phyloP scores from a whole-genome alignment of 208 protist species.

The Lotmaria passim region DNA sequence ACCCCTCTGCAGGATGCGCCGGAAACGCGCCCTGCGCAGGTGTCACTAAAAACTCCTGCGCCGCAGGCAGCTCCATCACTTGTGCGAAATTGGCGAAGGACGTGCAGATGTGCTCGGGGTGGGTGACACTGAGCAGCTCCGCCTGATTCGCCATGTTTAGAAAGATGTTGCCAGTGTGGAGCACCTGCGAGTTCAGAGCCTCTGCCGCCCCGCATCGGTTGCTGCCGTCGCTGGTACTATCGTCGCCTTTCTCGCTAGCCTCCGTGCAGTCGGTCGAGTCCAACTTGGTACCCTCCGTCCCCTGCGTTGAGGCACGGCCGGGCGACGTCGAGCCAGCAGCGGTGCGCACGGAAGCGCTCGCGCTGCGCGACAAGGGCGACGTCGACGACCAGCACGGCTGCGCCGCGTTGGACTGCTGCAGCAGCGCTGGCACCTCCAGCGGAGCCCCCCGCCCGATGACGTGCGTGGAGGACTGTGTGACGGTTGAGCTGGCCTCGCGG shows the following conservation, averaged over 20 bases:
- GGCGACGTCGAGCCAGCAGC: slow-evolving; percentile 2
- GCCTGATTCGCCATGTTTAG: slow-evolving; percentile 29
- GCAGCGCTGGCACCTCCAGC: not conserved
- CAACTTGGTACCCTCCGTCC: not conserved
- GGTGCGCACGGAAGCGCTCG: not conserved
- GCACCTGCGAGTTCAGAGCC: slow-evolving; percentile 7
- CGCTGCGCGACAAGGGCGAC: not conserved
- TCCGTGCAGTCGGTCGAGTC: slow-evolving; percentile 4
- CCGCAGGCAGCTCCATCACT: slow-evolving; percentile 22
- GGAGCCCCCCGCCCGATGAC: not conserved
- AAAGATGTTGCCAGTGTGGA: slow-evolving; percentile 21
- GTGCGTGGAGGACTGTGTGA: not conserved
- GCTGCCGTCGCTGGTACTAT: not conserved
- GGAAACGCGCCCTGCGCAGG: not conserved
- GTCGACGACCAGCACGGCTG: not conserved
- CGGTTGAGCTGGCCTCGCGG: not conserved
- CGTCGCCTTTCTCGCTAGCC: not conserved
- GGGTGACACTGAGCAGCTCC: slow-evolving; percentile 28
- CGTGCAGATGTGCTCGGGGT: slow-evolving; percentile 24
- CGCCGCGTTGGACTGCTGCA: not conserved
- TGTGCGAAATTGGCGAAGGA: slow-evolving; percentile 14
- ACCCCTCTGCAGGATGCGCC: not conserved
- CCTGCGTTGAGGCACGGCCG: not conserved
- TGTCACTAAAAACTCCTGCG: slow-evolving; percentile 5
- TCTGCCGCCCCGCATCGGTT: not conserved